These are phyloP conservation scores for Paratinospora sagittata DNA, from an alignment of 164 flowering plant species.

Conservation along the genomic window DNA sequence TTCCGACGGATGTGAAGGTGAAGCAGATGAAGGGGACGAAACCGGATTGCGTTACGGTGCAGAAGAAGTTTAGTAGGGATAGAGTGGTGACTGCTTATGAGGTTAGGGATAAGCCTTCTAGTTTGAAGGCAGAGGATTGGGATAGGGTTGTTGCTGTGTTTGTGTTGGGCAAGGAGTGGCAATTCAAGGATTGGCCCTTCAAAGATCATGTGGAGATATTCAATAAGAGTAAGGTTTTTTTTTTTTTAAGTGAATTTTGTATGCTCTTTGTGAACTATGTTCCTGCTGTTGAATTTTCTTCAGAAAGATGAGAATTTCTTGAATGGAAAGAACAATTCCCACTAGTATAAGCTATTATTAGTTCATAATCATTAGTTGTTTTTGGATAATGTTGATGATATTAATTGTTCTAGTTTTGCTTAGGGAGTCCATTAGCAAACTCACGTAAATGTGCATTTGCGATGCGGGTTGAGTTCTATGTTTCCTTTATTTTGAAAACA, in stretches of 20 bases:
- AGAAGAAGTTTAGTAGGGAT: slow-evolving; percentile 97
- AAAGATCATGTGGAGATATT: slow-evolving; percentile 94
- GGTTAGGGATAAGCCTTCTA: slow-evolving; percentile 92
- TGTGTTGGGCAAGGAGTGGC: slow-evolving; percentile 98
- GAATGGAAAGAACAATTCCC: background rate
- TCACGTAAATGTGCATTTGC: background rate
- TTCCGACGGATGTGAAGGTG: slow-evolving; percentile 86
- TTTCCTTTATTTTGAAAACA: slow-evolving; percentile 3
- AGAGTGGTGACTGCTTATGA: slow-evolving; percentile 91
- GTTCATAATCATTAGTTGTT: too few relatives aligned
- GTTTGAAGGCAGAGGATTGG: slow-evolving; percentile 93
- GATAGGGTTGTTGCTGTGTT: slow-evolving; percentile 96
- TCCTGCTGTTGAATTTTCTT: background rate
- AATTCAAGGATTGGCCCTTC: slow-evolving; percentile 95
- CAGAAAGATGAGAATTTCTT: background rate
- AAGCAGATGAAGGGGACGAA: slow-evolving; percentile 83
- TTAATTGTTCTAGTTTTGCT: background rate
- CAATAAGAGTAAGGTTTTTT: slow-evolving; percentile 57
- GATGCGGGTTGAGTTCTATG: background rate
- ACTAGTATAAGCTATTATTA: too few relatives aligned
- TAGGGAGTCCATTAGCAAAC: background rate
- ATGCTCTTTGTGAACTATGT: background rate
- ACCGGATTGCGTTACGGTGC: slow-evolving; percentile 97
- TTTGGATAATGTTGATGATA: too few relatives aligned
- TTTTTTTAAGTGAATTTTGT: background rate